phyloP scores from a whole-genome alignment of 1,284 basidiomycete genomes.

The Apiotrichum gamsii region DNA sequence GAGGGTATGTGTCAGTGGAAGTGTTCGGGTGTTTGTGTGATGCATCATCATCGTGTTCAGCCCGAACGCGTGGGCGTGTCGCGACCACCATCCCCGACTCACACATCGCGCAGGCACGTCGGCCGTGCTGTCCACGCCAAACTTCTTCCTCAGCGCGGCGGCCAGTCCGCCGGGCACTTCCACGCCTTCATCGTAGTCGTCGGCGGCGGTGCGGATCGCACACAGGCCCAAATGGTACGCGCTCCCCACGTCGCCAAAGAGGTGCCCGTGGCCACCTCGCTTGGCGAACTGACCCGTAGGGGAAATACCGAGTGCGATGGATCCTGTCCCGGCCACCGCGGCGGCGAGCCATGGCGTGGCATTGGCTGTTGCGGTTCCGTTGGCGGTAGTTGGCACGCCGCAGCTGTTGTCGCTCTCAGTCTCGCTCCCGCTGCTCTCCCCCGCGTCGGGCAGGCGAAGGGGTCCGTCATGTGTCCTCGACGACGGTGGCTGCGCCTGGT shows the following conservation, averaged over 20 bases:
- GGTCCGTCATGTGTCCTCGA: too few species aligned
- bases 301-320: constrained; percentile 6
- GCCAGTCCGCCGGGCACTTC: constrained; percentile 8
- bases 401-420: too few species aligned
- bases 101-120: constrained; percentile 11
- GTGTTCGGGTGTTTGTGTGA: too few species aligned
- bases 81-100: constrained; percentile 21
- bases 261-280: constrained; percentile 15
- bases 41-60: too few species aligned
- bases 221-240: constrained; percentile 17
- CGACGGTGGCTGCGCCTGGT: too few species aligned
- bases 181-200: constrained; percentile 6
- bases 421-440: too few species aligned
- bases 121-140: constrained; percentile 3
- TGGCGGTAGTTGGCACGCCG: too few species aligned
- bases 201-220: constrained; percentile 7
- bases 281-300: constrained; percentile 6
- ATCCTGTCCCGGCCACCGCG: constrained; percentile 16
- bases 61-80: too few species aligned
- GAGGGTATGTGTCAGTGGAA: not conserved
- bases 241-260: constrained; percentile 17
- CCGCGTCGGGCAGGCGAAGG: too few species aligned
- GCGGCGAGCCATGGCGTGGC: constrained; percentile 28
- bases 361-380: not conserved
- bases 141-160: constrained; percentile 2